Base-by-base conservation (phyloP, 345 rosid genomes). In the Corchorus olitorius region DNA sequence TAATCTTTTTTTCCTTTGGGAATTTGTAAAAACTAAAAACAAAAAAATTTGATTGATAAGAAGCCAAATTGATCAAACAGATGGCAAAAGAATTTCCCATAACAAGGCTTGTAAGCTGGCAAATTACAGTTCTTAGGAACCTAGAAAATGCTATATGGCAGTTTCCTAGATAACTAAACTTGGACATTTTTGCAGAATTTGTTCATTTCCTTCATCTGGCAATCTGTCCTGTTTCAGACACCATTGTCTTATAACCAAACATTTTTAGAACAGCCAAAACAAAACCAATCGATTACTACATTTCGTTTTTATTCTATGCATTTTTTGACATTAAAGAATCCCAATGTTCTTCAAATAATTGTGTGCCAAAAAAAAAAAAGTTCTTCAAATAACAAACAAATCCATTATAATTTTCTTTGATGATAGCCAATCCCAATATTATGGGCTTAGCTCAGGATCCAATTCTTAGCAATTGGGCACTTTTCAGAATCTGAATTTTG, bases 161-260 rank as follows among this genome's bases (percentile, higher is more conserved):
- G 35, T 41, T 37, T n/a, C 37, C 34, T 59, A 73, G 76, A 43
- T 70, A 5, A 41, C 70, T 8, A 39, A 8, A 65, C 12, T 15
- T 63, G 49, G 33, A 39, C n/a, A 39, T 39, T 11, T 43, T 55
- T 37, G 35, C 37, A 39, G 19, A 56, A 17, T 39, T 72, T 72
- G 75, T 56, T 17, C 13, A 0, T 48, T 71, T 71, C 27, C 75
- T 56, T 56, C 65, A 56, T 72, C 75, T 56, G 75, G 65, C 52
- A 72, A 72, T 7, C 64, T 53, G 75, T 55, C 12, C n/a, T 10
- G 49, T 27, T 16, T 19, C 37, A 72, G 50, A 56, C 6, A 39
- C 53, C 65, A 55, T 55, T 19, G 64, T 55, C 64, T 39, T 39
- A 46, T 13, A 56, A 56, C 19, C 46, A 27, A 48, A 68, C 55